Evolutionary conservation across 352 stramenopile species (phyloP).

Genomic region (Phytopythium montanum): DNA sequence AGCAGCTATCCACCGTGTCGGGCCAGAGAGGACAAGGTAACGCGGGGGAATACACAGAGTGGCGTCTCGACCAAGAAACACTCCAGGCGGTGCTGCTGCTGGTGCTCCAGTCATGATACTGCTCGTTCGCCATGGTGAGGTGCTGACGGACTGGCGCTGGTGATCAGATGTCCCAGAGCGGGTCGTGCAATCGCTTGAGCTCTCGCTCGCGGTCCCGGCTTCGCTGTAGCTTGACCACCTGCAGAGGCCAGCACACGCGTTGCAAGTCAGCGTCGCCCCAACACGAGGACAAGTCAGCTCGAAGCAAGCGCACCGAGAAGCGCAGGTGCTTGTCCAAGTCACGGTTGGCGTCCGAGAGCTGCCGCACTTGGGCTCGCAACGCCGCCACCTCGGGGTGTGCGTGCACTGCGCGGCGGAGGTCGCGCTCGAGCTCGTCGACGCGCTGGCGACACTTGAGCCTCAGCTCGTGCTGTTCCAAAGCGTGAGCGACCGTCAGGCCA

Average conservation of each 20-base stretch:
- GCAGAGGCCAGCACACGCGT: neutral
- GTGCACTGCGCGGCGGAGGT: constrained; percentile 43
- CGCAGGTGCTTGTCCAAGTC: constrained; percentile 61
- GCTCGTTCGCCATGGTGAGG: neutral
- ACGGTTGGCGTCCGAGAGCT: constrained; percentile 35
- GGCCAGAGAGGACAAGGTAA: constrained; percentile 2
- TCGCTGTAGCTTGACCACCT: constrained; percentile 72
- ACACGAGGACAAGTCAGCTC: neutral
- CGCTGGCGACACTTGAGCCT: constrained; percentile 43
- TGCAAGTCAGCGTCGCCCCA: neutral
- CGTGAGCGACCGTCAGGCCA: neutral
- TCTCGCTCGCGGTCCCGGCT: constrained; percentile 67
- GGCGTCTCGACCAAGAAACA: neutral
- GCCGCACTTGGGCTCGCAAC: constrained; percentile 35
- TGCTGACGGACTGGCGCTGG: neutral
- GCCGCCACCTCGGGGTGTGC: constrained; percentile 42
- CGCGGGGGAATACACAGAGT: constrained; percentile 1
- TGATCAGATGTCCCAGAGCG: constrained; percentile 44
- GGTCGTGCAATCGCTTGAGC: constrained; percentile 60
- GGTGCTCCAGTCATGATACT: neutral
- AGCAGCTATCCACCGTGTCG: neutral
- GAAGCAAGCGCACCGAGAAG: constrained; percentile 34
- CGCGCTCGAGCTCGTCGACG: constrained; percentile 30
- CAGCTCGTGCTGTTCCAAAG: constrained; percentile 40
- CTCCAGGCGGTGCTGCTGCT: neutral